Base-by-base conservation (phyloP, 768 basidiomycete genomes). In the Agrocybe pediades region DNA sequence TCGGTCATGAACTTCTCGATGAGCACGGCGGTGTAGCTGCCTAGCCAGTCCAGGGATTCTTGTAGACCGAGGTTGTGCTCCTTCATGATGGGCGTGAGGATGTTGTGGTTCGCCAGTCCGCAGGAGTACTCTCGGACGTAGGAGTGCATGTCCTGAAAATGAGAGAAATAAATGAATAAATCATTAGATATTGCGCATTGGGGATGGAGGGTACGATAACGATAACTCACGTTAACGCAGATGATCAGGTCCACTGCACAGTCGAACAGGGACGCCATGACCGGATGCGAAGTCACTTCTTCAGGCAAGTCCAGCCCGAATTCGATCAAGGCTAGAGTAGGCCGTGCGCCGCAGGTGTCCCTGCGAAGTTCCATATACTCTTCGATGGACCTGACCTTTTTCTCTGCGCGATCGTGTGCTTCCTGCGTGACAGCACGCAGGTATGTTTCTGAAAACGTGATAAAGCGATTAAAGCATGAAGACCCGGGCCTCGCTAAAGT, bases 221-320 rank as follows among this genome's bases (percentile, higher is more conserved):
- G n/a, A 24, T n/a, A 23, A 51, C 67, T 44, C 46, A 71, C 65
- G 45, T 68, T 68, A 4, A 62, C 64, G 21, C 69, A 58, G 6
- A 66, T 75, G 36, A 84, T 72, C 47, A 82, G 67, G 48, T 85
- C 83, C 50, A 80, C 80, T 4, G 80, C 75, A 33, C 73, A 65
- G 45, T 80, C 70, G 19, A 74, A 71, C 50, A 86, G 71, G 6
- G 73, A 68, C 51, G 65, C 63, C 36, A 86, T 71, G 41, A 71
- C 60, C 1, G 81, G 79, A 65, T 86, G 77, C n/a, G 74, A 69
- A 54, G 79, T 70, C 54, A 84, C 78, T 48, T 80, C 72, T 20
- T 83, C 77, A 0, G 83, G 81, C 20, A 86, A 62, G 58, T 83
- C 76, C 30, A 85, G 73, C 2, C 79, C 79, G 50, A 83, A 82